Percentiles rank a stretch among this genome's conserved stretches.
These are phyloP conservation scores for Xylaria flabelliformis DNA, from an alignment of 495 filamentous ascomycete species.

Conservation along the genomic window DNA sequence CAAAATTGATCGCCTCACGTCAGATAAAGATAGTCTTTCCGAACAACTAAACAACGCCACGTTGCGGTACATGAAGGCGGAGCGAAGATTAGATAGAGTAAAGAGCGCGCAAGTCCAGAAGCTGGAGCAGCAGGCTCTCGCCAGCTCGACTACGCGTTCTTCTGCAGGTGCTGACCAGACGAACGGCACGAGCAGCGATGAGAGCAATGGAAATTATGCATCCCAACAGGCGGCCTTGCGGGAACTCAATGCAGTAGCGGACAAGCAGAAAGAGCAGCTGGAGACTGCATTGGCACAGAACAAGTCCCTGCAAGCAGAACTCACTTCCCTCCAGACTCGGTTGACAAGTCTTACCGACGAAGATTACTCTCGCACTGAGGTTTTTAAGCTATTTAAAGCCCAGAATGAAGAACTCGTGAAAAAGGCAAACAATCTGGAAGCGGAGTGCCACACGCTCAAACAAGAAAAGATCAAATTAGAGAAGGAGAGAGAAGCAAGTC, in stretches of 20 bases:
- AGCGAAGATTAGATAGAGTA: conserved; percentile 88
- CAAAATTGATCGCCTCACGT: conserved; percentile 74
- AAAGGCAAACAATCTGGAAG: conserved; percentile 89
- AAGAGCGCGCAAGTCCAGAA: conserved; percentile 90
- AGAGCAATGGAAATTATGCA: conserved; percentile 66
- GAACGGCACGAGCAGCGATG: conserved; percentile 61
- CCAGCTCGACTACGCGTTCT: conserved; percentile 60
- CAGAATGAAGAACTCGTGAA: conserved; percentile 93
- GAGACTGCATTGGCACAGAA: conserved; percentile 80
- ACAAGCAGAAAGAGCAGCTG: conserved; percentile 86
- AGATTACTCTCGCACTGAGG: conserved; percentile 88
- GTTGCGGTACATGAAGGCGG: conserved; percentile 89
- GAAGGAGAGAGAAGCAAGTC: conserved; percentile 82
- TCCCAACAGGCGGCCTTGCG: conserved; percentile 65
- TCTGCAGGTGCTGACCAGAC: conserved; percentile 55
- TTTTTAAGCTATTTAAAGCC: conserved; percentile 88
- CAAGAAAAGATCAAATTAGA: conserved; percentile 86
- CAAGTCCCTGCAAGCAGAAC: conserved; percentile 74
- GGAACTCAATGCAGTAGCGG: conserved; percentile 73
- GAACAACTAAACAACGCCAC: conserved; percentile 85
- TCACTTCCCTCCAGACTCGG: conserved; percentile 67
- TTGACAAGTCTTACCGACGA: conserved; percentile 80
- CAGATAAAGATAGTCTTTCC: conserved; percentile 82
- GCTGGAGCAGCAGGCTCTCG: conserved; percentile 85
- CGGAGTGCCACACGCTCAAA: conserved; percentile 80